Base-by-base conservation (phyloP, 257 asterid genomes). In the Nemophila menziesii region DNA sequence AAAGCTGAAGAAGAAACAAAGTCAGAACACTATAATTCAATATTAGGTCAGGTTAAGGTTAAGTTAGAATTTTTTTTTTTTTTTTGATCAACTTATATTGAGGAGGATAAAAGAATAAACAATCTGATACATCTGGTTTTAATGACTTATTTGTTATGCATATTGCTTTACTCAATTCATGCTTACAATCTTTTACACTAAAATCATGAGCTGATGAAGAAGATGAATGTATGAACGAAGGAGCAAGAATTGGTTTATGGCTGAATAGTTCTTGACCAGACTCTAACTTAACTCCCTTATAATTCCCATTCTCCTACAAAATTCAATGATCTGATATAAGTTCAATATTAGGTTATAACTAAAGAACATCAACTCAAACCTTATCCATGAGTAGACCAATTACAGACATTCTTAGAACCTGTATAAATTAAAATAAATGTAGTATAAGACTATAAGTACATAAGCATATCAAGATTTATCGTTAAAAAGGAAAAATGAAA, bases 211-310 rank as follows among this genome's bases (percentile, higher is more conserved):
- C n/a, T n/a, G n/a, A n/a, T n/a, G n/a, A n/a, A n/a, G n/a, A n/a
- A n/a, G n/a, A n/a, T n/a, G n/a, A n/a, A n/a, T n/a, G n/a, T n/a
- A n/a, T n/a, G n/a, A 70, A 70, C 34, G 90, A 74, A 22, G 98
- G 87, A 62, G 79, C 82, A 61, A 84, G 71, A 50, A 84, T 67
- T 64, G 80, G 71, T 55, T 74, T 65, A 48, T 72, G 60, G 78
- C 98, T 70, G 78, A 71, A 66, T 62, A 89, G 54, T 67, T 84
- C 93, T 70, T 89, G 98, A 60, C 95, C 98, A 51, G 94, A 80
- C 60, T 42, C 76, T 72, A 89, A 70, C 64, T 72, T 76, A 45
- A 89, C 75, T 42, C 98, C 98, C 66, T 67, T 75, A 55, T 74
- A 84, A 38, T 57, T 60, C 60, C 72, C 69, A 48, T 39, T 54